Percentiles rank a stretch among this genome's conserved stretches.
These are phyloP conservation scores for Pseudogymnoascus sp. DNA, from an alignment of 2,329 filamentous ascomycete genomes.

Conservation along the genomic window DNA sequence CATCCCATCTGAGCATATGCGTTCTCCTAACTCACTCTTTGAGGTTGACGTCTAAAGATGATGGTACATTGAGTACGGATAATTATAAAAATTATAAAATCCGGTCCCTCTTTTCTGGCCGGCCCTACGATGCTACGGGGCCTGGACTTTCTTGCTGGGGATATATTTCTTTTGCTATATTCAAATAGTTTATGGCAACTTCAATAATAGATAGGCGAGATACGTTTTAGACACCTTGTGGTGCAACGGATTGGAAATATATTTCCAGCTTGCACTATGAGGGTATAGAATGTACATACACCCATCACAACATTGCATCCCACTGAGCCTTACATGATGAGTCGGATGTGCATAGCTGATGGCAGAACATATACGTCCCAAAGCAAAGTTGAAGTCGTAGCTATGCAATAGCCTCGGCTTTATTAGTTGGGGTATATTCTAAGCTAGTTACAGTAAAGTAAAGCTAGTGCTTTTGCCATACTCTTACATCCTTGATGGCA, in stretches of 20 bases:
- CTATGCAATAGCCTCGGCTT: background rate
- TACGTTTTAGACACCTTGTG: background rate
- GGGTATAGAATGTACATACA: background rate
- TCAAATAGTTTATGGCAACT: background rate
- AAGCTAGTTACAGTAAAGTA: background rate
- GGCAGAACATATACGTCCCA: background rate
- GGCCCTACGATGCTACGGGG: background rate
- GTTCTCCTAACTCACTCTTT: conserved; percentile 9
- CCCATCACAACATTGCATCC: background rate
- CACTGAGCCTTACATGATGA: background rate
- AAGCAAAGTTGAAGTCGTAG: conserved; percentile 3
- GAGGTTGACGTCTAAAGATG: conserved; percentile 10
- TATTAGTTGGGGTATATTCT: conserved; percentile 2
- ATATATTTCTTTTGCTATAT: conserved; percentile 3
- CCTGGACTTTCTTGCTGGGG: conserved; percentile 10
- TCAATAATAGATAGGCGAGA: background rate
- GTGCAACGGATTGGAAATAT: background rate
- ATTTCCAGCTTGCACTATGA: background rate
- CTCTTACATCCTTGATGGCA: background rate
- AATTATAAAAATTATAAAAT: background rate
- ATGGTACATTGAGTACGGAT: conserved; percentile 8
- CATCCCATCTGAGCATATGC: conserved; percentile 9
- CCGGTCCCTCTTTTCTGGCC: conserved; percentile 6
- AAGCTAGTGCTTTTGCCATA: background rate
- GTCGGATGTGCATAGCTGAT: conserved; percentile 6